Base-by-base conservation (phyloP, 148 eudicot genomes). In the Gaultheria prostrata region DNA sequence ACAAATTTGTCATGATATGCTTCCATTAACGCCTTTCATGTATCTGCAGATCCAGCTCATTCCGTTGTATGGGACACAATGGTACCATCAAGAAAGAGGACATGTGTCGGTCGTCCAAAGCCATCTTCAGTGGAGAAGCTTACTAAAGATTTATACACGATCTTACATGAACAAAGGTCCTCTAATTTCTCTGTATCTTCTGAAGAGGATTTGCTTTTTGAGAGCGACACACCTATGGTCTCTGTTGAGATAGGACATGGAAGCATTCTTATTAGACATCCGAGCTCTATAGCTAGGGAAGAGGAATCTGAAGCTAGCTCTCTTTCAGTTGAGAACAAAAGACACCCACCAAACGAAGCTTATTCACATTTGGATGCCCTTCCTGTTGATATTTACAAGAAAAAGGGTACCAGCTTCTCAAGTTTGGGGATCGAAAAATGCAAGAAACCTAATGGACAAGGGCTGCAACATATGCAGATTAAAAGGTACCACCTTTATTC, bases 241-340 rank as follows among this genome's bases (percentile, higher is more conserved):
- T 97, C 99, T 28, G 98, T 97, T 89, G 99, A 97, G 90, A 91
- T 97, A 87, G 99, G 99, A 65, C 99, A 97, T 89, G 99, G 99
- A 82, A 95, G 98, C 90, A 94, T 97, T 73, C 98, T 97, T 67
- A 92, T 97, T 83, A 86, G 97, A 80, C 99, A 97, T 83, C 98
- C 99, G 0, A 93, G 90, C 85, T 88, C 94, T 51, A 82, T 92
- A 56, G 91, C 85, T 72, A 86, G 94, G 73, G 99, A 97, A 80
- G 99, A 97, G 86, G 99, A 97, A 87, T 95, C 98, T 85, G 99
- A 97, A 92, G 98, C 99, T 56, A 97, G 99, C 91, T 97, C 99
- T 71, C 90, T 97, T 89, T 92, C 99, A 28, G 85, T 94, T 88
- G 98, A 97, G 76, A 91, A 90, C 82, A 97, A 93, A 87, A 86